A percentile compares a stretch with the other conserved stretches of the same genome.
Conservation (phyloP, 169 alveolate species). For the Plasmodium vinckei region DNA sequence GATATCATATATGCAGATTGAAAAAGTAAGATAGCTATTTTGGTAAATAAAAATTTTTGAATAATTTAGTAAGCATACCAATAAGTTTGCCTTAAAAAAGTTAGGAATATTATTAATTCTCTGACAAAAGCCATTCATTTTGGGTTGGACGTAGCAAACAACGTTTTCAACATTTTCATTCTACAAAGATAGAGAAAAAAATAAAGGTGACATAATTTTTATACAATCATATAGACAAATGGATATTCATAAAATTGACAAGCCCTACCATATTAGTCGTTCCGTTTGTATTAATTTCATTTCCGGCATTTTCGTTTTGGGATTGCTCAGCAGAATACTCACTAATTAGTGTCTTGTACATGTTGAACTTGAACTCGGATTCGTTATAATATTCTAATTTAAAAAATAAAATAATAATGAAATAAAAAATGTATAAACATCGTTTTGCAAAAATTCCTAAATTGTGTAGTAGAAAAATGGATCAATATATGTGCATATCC, state of each 20-base stretch:
- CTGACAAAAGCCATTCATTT: conserved; percentile 57
- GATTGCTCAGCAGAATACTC: conserved; percentile 30
- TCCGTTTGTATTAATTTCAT: not conserved
- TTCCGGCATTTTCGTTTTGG: not conserved
- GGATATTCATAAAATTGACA: not conserved
- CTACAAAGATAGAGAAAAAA: not conserved
- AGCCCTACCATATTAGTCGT: not conserved
- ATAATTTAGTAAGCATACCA: conserved; percentile 8
- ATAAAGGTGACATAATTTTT: not conserved
- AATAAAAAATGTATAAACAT: not conserved
- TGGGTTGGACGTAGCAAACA: conserved; percentile 69
- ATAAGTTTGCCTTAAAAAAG: conserved; percentile 48
- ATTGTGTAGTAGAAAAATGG: not conserved
- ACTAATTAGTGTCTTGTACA: conserved; percentile 46
- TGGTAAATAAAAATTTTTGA: no score
- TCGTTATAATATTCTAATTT: conserved; percentile 15
- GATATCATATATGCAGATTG: no score
- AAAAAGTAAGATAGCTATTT: no score
- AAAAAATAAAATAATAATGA: not conserved
- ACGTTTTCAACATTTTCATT: conserved; percentile 50
- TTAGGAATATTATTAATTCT: conserved; percentile 44
- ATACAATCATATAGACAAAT: not conserved
- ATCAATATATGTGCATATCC: not conserved
- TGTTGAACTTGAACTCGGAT: conserved; percentile 42
- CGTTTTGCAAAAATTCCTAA: no score